Percentiles rank a stretch among this genome's conserved stretches.
Evolutionary conservation across 2,329 filamentous ascomycete genomes (phyloP).

Genomic region (Periconia sp.): DNA sequence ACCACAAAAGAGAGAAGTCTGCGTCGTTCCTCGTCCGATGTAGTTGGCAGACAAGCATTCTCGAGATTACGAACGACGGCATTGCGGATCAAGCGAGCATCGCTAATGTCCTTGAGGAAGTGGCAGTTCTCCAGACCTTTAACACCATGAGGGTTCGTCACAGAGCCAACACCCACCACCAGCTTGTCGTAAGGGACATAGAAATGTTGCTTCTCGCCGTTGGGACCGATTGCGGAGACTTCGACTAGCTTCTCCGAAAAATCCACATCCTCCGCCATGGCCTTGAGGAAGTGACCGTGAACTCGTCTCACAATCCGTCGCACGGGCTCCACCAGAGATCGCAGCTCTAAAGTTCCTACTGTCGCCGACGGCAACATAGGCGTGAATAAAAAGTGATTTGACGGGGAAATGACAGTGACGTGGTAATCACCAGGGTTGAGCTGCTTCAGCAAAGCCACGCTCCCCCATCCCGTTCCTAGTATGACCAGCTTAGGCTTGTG

Average conservation of each 20-base stretch:
- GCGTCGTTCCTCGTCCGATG: conserved; percentile 80
- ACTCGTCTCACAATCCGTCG: conserved; percentile 77
- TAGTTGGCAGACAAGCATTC: conserved; percentile 88
- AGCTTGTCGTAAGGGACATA: conserved; percentile 98
- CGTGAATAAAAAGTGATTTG: conserved; percentile 97
- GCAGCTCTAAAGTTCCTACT: conserved; percentile 88
- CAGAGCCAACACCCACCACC: conserved; percentile 86
- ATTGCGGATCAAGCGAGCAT: conserved; percentile 87
- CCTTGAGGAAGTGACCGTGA: conserved; percentile 86
- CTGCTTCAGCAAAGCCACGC: conserved; percentile 87
- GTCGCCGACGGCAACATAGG: conserved; percentile 97
- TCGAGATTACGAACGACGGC: conserved; percentile 88
- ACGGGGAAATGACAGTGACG: conserved; percentile 89
- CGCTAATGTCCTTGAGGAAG: conserved; percentile 93
- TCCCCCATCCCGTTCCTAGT: conserved; percentile 92
- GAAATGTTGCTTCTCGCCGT: conserved; percentile 76
- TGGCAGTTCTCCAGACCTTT: conserved; percentile 91
- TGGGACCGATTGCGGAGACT: conserved; percentile 69
- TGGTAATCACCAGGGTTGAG: conserved; percentile 91
- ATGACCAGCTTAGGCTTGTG: conserved; percentile 93
- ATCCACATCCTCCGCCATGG: conserved; percentile 82
- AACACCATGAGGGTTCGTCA: conserved; percentile 93
- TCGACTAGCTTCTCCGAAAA: conserved; percentile 92
- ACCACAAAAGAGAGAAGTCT: conserved; percentile 93
- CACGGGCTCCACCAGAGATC: conserved; percentile 91